Evolutionary conservation across 495 filamentous ascomycete species (phyloP).

Genomic region (Aspergillus leporis): DNA sequence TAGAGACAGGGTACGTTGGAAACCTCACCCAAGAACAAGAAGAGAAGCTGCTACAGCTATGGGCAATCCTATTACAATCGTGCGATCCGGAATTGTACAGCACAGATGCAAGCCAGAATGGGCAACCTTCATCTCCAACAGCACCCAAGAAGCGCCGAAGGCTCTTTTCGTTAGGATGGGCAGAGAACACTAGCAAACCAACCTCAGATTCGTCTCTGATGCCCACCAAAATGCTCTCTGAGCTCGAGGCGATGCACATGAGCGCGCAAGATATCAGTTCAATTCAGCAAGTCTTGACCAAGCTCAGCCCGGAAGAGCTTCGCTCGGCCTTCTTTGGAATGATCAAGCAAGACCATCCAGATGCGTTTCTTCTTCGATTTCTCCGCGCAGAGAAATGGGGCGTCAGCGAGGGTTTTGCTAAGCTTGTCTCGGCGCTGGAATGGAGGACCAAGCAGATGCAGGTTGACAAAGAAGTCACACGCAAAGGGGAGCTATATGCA

Average conservation of each 20-base stretch:
- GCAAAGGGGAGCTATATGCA: slow-evolving; percentile 69
- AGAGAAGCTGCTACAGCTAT: slow-evolving; percentile 5
- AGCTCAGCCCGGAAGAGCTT: slow-evolving; percentile 3
- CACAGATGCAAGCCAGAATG: background rate
- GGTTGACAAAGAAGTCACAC: slow-evolving; percentile 81
- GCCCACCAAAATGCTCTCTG: background rate
- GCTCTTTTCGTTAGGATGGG: background rate
- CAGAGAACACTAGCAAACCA: background rate
- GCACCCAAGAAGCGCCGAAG: background rate
- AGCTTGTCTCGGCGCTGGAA: slow-evolving; percentile 87
- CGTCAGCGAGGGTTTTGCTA: slow-evolving; percentile 81
- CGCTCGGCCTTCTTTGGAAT: slow-evolving; percentile 5
- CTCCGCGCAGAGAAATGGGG: slow-evolving; percentile 95
- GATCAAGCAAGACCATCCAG: slow-evolving; percentile 83
- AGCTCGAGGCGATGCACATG: background rate
- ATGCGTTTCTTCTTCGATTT: slow-evolving; percentile 86
- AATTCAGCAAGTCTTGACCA: background rate
- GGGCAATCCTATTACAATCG: slow-evolving; percentile 7
- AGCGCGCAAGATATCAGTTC: slow-evolving; percentile 2
- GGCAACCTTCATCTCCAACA: background rate
- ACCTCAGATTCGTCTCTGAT: background rate
- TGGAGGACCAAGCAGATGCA: slow-evolving; percentile 80
- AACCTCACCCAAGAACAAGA: slow-evolving; percentile 9
- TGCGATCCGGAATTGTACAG: background rate
- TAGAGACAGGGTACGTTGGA: slow-evolving; percentile 6